A percentile compares a stretch with the other conserved stretches of the same genome.
Conservation (phyloP, 2,329 filamentous ascomycete species). For the Trichoderma simmonsii region DNA sequence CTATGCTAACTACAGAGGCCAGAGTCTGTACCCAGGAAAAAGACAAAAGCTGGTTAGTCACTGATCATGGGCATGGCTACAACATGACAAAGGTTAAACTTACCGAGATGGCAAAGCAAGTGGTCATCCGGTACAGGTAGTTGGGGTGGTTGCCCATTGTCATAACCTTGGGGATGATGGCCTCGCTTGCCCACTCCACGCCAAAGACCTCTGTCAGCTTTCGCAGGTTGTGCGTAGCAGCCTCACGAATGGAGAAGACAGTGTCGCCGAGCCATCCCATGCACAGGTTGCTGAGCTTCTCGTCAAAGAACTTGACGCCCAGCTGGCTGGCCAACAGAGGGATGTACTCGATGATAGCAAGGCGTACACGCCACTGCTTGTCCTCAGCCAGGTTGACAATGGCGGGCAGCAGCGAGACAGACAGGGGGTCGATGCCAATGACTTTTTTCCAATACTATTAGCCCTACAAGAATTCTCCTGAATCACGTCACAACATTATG, state of each 20-base stretch:
- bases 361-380: slow-evolving; percentile 97
- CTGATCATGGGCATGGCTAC: too few relatives aligned
- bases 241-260: slow-evolving; percentile 97
- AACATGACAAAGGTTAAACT: slow-evolving; percentile 38
- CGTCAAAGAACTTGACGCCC: slow-evolving; percentile 96
- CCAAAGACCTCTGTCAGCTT: slow-evolving; percentile 98
- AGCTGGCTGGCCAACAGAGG: slow-evolving; percentile 92
- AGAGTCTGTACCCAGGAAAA: slow-evolving; percentile 66
- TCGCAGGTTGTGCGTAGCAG: slow-evolving; percentile 94
- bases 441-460: slow-evolving; percentile 52
- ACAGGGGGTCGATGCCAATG: slow-evolving; percentile 95
- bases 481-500: background rate
- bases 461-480: slow-evolving; percentile 11
- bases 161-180: slow-evolving; percentile 98
- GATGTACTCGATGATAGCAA: slow-evolving; percentile 99
- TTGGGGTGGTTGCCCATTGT: slow-evolving; percentile 98
- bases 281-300: slow-evolving; percentile 91
- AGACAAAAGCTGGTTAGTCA: background rate
- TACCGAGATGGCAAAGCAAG: slow-evolving; percentile 98
- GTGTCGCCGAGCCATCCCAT: slow-evolving; percentile 99
- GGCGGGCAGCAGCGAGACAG: slow-evolving; percentile 91
- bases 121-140: slow-evolving; percentile 99
- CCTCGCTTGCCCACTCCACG: slow-evolving; percentile 93
- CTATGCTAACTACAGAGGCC: slow-evolving; percentile 85
- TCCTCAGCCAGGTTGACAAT: slow-evolving; percentile 98